Evolutionary conservation across 108 stramenopile genomes (phyloP), one percentile per base, ranked within the genome.

Genomic region (Cyclotella kingstonii): DNA sequence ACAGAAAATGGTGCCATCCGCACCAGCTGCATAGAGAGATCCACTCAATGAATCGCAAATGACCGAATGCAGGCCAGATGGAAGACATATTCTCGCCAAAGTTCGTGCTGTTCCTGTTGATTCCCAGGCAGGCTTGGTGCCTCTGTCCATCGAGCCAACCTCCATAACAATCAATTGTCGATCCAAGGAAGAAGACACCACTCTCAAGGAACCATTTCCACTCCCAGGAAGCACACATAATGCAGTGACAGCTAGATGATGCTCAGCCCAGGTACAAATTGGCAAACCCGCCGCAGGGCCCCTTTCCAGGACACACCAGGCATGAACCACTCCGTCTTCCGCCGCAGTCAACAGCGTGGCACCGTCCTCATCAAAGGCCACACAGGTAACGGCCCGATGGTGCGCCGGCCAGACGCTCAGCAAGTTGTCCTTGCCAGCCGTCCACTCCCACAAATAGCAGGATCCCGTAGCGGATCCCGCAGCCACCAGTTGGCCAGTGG

Each of bases 271-370:
- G 5, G 85, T 89, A 18, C 67, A 75, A 33, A 80, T 50, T 0
- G 90, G 90, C 53, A 45, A 33, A 55, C 33, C 25, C 44, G 51
- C 61, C 21, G 30, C 43, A 18, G 63, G 69, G 1, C 89, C 84
- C 18, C 89, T 39, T 53, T 86, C 87, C 41, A 84, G 36, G 21
- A 89, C 35, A 28, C 73, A 61, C 63, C 82, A 93, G 3, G 75
- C 63, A 69, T 90, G 87, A 2, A 90, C 80, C 59, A 93, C 87
- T 0, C 88, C 91, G 78, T 93, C 91, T 18, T 79, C 86, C 27
- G 89, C 91, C 39, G 81, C 91, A 7, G 91, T 88, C 12, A 88
- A 74, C 45, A 93, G 49, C 35, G 76, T 82, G 9, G 78, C 47
- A 10, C 82, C 87, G 43, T 83, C 87, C 54, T 81, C 83, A 34